Base-by-base conservation (phyloP, 805 yeast genomes). In the Wickerhamomyces pijperi region DNA sequence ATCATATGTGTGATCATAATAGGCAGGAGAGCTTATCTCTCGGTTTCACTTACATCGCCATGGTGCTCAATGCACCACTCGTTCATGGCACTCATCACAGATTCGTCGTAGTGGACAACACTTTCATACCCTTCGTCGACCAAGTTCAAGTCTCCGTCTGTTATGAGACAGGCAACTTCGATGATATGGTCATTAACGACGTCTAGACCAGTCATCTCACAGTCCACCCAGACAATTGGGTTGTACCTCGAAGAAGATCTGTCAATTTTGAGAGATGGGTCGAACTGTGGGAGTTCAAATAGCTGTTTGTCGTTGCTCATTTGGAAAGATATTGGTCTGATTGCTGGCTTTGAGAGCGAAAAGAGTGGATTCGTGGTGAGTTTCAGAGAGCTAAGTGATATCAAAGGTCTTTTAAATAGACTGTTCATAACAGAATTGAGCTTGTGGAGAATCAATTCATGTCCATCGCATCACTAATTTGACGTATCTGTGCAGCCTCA, bases 171-270 rank as follows among this genome's bases (percentile, higher is more conserved):
- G 56, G 96, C 85, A 20, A 92, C 78, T 59, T 92, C 98, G 43
- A 92, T 83, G 49, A 92, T 88, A 42, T 72, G 76, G 56, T 92
- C 97, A n/a, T 69, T 67, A 36, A 62, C 58, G n/a, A 78, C 76
- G 49, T 90, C 82, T 32, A 92, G 63, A 0, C 99, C 99, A 0
- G 99, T 92, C 98, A 92, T 92, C 60, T 92, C 98, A 60, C 97
- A 92, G 61, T 92, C 98, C 15, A 92, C 70, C 98, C 98, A 92
- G 4, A 92, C 94, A 16, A 90, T 66, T 6, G 72, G 72, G 36
- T 60, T 56, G 45, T 40, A 51, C 19, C 40, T 42, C 29, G 48
- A 37, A 19, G 39, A 25, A 21, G 42, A 29, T 19, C 35, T 44
- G 35, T 46, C 38, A 16, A 47, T 34, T 14, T 18, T 38, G 17